phyloP scores from a whole-genome alignment of 2,329 filamentous ascomycete genomes.

The Aphanoascus verrucosus region DNA sequence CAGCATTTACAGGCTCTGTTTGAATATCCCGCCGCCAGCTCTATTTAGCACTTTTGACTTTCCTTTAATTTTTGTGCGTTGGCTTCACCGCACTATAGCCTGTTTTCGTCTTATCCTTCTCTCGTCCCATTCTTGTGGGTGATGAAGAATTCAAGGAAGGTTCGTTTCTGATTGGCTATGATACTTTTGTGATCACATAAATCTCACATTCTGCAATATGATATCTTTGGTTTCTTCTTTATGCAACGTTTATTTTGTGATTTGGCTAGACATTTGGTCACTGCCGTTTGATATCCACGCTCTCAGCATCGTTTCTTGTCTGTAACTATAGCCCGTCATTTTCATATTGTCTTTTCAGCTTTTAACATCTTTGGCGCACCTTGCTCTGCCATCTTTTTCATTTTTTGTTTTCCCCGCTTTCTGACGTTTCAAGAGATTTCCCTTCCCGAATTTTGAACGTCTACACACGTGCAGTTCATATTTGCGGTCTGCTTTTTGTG shows the following conservation, averaged over 20 bases:
- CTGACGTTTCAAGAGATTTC: too few relatives aligned
- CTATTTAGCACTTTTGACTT: background rate
- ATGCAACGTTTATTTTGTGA: background rate
- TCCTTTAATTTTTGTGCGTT: background rate
- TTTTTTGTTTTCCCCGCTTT: background rate
- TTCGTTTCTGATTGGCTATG: background rate
- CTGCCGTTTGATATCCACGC: background rate
- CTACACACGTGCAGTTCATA: too few relatives aligned
- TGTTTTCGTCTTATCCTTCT: background rate
- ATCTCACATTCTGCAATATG: background rate
- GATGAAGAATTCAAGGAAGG: background rate
- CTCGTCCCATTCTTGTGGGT: background rate
- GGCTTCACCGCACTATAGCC: background rate
- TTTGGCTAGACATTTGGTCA: background rate
- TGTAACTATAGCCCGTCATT: slow-evolving; percentile 3
- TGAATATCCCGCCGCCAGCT: background rate
- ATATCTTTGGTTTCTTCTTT: background rate
- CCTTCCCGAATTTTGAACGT: too few relatives aligned
- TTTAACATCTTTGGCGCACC: background rate
- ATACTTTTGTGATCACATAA: background rate
- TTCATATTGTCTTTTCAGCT: background rate
- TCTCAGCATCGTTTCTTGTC: background rate
- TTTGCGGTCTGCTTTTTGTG: background rate
- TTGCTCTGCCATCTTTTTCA: background rate
- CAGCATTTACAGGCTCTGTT: background rate